Conservation (phyloP, 2,329 filamentous ascomycete species). For the Teratosphaeria viscida region DNA sequence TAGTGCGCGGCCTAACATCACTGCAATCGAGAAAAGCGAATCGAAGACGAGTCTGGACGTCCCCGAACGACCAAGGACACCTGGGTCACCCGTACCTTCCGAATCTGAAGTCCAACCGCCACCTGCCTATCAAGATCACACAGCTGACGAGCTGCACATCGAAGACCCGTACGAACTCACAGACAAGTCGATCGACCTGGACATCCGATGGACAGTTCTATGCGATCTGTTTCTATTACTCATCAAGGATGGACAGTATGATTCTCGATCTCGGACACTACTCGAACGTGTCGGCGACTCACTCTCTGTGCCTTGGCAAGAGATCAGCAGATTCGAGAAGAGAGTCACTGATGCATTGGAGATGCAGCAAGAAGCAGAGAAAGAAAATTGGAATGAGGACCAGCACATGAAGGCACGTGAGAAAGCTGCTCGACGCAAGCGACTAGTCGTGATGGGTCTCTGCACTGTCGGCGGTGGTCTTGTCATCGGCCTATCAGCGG, state of each 20-base stretch:
- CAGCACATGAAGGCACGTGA: conserved; percentile 81
- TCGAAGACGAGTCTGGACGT: conserved; percentile 10
- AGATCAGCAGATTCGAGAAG: conserved; percentile 95
- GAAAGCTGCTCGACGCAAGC: conserved; percentile 68
- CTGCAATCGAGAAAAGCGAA: conserved; percentile 6
- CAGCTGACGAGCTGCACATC: conserved; percentile 66
- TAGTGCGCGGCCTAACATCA: conserved; percentile 14
- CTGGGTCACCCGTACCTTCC: conserved; percentile 25
- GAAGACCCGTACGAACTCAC: conserved; percentile 72
- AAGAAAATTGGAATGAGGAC: conserved; percentile 96
- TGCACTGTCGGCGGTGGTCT: conserved; percentile 91
- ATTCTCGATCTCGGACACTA: conserved; percentile 73
- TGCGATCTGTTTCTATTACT: conserved; percentile 91
- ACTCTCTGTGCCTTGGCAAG: conserved; percentile 75
- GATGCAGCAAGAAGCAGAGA: conserved; percentile 90
- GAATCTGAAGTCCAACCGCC: conserved; percentile 9
- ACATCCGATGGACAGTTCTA: conserved; percentile 90
- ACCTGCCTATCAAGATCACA: conserved; percentile 49
- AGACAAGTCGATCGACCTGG: conserved; percentile 82
- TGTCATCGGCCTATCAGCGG: conserved; percentile 90
- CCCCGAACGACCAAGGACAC: conserved; percentile 9
- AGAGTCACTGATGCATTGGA: conserved; percentile 91
- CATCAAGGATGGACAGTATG: conserved; percentile 93
- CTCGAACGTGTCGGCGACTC: conserved; percentile 73
- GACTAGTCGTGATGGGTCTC: conserved; percentile 91